phyloP scores from a whole-genome alignment of 2,329 filamentous ascomycete species.

The Diplodia sapinea region DNA sequence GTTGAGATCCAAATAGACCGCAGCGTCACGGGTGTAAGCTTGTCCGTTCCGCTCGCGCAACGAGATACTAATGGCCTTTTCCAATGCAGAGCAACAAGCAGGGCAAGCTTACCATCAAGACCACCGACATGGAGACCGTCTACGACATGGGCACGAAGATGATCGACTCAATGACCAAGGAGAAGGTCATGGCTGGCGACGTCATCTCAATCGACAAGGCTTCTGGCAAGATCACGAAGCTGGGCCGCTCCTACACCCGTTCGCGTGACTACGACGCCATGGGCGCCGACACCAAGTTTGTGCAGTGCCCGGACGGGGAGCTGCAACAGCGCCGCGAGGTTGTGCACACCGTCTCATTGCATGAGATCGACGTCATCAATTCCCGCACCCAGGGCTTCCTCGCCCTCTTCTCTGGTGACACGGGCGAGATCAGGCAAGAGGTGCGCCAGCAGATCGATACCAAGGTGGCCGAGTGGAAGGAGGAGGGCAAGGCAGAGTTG shows the following conservation, averaged over 20 bases:
- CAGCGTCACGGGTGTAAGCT: conserved; percentile 81
- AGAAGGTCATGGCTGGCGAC: conserved; percentile 97
- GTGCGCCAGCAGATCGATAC: conserved; percentile 99
- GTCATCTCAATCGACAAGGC: conserved; percentile 99
- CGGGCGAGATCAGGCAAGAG: conserved; percentile 95
- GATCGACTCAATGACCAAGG: conserved; percentile 99
- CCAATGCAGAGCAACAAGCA: conserved; percentile 80
- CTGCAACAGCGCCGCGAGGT: conserved; percentile 97
- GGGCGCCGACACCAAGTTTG: conserved; percentile 97
- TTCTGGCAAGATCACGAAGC: conserved; percentile 95
- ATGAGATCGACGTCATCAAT: conserved; percentile 99
- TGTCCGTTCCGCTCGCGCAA: background rate
- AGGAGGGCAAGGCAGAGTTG: conserved; percentile 98
- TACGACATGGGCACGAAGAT: conserved; percentile 99
- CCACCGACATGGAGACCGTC: conserved; percentile 98
- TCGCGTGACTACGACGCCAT: conserved; percentile 99
- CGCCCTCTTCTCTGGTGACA: conserved; percentile 96
- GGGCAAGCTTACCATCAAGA: conserved; percentile 99
- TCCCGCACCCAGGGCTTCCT: conserved; percentile 98
- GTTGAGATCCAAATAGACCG: conserved; percentile 98
- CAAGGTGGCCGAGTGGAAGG: conserved; percentile 98
- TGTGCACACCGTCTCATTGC: conserved; percentile 92
- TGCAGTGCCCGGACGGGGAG: conserved; percentile 96
- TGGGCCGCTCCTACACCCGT: conserved; percentile 91
- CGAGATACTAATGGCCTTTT: background rate